A percentile compares a stretch with the other conserved stretches of the same genome.
Conservation (phyloP, 225 moss, liverwort and hornwort species). For the Sphagnum contortum region DNA sequence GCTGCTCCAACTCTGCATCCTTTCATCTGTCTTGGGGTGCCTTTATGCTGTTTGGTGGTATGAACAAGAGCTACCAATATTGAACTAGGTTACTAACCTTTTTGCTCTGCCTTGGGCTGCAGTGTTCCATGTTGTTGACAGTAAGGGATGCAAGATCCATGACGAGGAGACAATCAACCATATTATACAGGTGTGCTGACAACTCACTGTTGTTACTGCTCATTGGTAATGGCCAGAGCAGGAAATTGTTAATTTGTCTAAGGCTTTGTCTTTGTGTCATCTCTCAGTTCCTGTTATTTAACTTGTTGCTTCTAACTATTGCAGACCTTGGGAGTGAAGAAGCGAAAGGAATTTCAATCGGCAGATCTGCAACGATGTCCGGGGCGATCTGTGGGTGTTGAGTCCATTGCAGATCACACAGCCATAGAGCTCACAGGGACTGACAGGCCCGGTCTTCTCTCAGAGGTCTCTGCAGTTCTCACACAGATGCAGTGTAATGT, state of each 20-base stretch:
- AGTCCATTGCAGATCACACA: slow-evolving; percentile 62
- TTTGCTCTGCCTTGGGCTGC: slow-evolving; percentile 4
- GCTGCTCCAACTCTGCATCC: too few relatives aligned
- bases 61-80: too few relatives aligned
- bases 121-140: slow-evolving; percentile 86
- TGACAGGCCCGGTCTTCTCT: slow-evolving; percentile 77
- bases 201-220: too few relatives aligned
- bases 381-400: slow-evolving; percentile 49
- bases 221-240: too few relatives aligned
- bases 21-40: too few relatives aligned
- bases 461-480: slow-evolving; percentile 75
- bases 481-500: slow-evolving; percentile 65
- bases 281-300: too few relatives aligned
- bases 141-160: slow-evolving; percentile 46
- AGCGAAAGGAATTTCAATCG: slow-evolving; percentile 18
- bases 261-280: too few relatives aligned
- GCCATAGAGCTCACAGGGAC: slow-evolving; percentile 79
- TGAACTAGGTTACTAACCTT: too few relatives aligned
- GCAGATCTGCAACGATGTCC: slow-evolving; percentile 39
- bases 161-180: slow-evolving; percentile 55
- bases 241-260: neutral
- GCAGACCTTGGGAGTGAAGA: slow-evolving; percentile 59
- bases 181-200: slow-evolving; percentile 42
- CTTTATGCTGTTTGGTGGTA: too few relatives aligned
- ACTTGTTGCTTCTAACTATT: neutral